phyloP scores from a whole-genome alignment of 2,329 filamentous ascomycete species.

The Colletotrichum karsti region DNA sequence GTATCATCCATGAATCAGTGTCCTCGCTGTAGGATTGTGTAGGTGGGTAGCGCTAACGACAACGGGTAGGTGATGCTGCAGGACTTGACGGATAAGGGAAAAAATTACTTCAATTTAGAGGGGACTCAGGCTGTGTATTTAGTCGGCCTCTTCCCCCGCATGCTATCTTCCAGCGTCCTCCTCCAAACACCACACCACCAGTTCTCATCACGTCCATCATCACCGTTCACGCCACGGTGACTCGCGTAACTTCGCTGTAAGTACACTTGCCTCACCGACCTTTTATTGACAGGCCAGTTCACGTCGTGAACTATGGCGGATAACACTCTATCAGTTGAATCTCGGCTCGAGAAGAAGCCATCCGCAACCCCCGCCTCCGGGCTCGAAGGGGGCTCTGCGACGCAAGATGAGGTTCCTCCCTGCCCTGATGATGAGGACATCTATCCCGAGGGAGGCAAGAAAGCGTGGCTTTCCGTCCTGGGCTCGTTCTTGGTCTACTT shows the following conservation, averaged over 20 bases:
- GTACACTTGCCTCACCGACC: background rate
- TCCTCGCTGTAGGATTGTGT: too few relatives aligned
- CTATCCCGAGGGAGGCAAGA: background rate
- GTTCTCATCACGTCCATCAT: background rate
- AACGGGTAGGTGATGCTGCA: too few relatives aligned
- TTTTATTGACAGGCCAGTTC: slow-evolving; percentile 3
- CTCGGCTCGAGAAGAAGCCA: background rate
- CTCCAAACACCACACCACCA: too few relatives aligned
- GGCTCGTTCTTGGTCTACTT: slow-evolving; percentile 27
- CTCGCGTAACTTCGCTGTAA: background rate
- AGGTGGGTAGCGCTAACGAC: too few relatives aligned
- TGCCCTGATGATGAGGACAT: background rate
- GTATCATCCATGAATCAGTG: too few relatives aligned
- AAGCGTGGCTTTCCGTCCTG: slow-evolving; percentile 17
- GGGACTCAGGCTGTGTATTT: too few relatives aligned
- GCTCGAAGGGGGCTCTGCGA: background rate
- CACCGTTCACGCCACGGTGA: background rate
- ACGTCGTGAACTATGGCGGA: slow-evolving; percentile 7
- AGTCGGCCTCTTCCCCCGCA: too few relatives aligned
- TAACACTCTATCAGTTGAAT: background rate
- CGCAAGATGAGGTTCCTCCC: background rate
- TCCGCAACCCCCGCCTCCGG: background rate
- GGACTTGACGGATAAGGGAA: too few relatives aligned
- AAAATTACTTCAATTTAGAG: too few relatives aligned
- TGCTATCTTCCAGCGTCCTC: too few relatives aligned